Evolutionary conservation across 2,329 filamentous ascomycete genomes (phyloP).

Genomic region (Fusarium drepaniforme): DNA sequence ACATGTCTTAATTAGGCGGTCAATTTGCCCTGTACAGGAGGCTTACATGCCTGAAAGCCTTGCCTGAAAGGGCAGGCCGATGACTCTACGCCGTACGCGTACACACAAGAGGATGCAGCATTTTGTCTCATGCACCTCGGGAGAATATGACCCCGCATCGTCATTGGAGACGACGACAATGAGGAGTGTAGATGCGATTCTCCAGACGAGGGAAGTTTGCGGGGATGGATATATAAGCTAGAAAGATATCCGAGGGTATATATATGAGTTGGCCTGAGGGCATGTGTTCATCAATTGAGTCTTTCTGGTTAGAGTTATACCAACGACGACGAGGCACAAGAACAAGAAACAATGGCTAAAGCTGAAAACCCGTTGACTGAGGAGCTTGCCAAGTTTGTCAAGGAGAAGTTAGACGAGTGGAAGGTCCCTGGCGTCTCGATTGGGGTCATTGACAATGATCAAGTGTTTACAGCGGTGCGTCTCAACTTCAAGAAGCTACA

Average conservation of each 20-base stretch:
- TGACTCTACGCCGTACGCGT: not conserved
- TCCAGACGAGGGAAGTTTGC: not conserved
- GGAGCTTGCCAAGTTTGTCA: constrained; percentile 9
- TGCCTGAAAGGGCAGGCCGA: constrained; percentile 6
- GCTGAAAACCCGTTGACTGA: constrained; percentile 9
- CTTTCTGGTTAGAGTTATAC: not conserved
- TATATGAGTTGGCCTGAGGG: not conserved
- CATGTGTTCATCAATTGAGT: not conserved
- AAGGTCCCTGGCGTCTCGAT: constrained; percentile 45
- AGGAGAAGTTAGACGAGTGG: constrained; percentile 39
- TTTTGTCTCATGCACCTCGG: not conserved
- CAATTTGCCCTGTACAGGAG: not conserved
- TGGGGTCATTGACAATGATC: constrained; percentile 43
- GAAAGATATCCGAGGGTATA: not conserved
- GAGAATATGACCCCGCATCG: not conserved
- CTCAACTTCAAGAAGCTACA: not conserved
- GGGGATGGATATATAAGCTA: not conserved
- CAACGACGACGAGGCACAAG: not conserved
- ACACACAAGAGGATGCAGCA: not conserved
- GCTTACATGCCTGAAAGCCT: not conserved
- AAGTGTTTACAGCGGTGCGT: constrained; percentile 42
- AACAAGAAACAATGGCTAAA: not conserved
- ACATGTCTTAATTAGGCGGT: not conserved
- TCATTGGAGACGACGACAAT: not conserved
- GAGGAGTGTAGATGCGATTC: not conserved